These are phyloP conservation scores for Nakazawaea wyomingensis DNA, from an alignment of 805 yeast genomes.

Conservation along the genomic window DNA sequence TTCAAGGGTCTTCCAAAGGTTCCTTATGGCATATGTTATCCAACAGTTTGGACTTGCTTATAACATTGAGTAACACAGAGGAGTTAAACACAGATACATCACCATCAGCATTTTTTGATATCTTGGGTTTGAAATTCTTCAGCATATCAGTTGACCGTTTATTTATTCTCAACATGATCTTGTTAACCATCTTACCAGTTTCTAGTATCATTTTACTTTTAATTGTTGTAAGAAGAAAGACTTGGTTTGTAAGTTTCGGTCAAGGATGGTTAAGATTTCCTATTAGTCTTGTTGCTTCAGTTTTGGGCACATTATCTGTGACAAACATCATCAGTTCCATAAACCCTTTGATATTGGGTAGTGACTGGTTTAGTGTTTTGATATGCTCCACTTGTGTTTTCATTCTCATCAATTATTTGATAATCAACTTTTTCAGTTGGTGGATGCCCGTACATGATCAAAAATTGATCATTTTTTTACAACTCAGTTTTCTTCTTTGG, in stretches of 20 bases:
- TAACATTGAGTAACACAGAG: conserved; percentile 36
- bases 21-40: conserved; percentile 85
- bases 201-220: conserved; percentile 38
- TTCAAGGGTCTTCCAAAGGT: conserved; percentile 54
- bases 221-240: conserved; percentile 41
- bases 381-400: conserved; percentile 42
- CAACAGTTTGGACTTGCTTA: conserved; percentile 57
- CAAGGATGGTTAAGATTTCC: conserved; percentile 56
- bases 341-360: conserved; percentile 49
- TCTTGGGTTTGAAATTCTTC: conserved; percentile 54
- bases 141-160: conserved; percentile 46
- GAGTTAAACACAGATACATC: conserved; percentile 28
- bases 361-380: conserved; percentile 44
- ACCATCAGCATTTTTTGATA: conserved; percentile 60
- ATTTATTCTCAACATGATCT: conserved; percentile 44
- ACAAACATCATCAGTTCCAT: conserved; percentile 33
- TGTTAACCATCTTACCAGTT: conserved; percentile 53
- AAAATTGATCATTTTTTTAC: conserved; percentile 52
- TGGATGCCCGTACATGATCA: conserved; percentile 50
- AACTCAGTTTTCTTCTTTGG: conserved; percentile 58
- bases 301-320: conserved; percentile 28
- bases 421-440: conserved; percentile 43
- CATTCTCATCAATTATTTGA: conserved; percentile 48
- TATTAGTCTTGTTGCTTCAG: conserved; percentile 43
- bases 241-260: conserved; percentile 39